phyloP scores from a whole-genome alignment of 2,329 filamentous ascomycete species.

The Aspergillus eucalypticola region DNA sequence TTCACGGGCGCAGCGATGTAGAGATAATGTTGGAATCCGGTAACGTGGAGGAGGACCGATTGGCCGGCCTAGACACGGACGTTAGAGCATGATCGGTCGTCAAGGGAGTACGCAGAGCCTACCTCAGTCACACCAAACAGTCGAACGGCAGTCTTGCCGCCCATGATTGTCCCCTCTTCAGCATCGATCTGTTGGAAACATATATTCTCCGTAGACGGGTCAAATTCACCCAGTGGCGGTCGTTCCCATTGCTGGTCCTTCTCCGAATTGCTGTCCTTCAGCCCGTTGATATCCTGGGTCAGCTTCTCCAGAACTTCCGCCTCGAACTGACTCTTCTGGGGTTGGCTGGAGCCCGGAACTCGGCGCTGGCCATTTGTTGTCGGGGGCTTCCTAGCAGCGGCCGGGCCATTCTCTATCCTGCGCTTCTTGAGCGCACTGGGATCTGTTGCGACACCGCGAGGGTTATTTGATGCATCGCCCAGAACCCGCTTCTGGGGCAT shows the following conservation, averaged over 20 bases:
- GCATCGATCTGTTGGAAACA: constrained; percentile 94
- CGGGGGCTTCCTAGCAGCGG: constrained; percentile 58
- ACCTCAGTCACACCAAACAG: constrained; percentile 90
- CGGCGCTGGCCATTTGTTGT: constrained; percentile 64
- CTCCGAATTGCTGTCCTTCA: constrained; percentile 85
- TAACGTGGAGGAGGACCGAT: constrained; percentile 92
- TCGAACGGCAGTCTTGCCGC: constrained; percentile 77
- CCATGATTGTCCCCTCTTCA: constrained; percentile 81
- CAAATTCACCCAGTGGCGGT: constrained; percentile 61
- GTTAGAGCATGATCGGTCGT: constrained; percentile 13
- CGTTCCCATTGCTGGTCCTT: constrained; percentile 91
- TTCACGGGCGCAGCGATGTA: constrained; percentile 85
- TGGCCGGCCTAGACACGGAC: constrained; percentile 61
- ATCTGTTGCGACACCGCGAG: constrained; percentile 58
- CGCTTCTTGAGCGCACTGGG: constrained; percentile 70
- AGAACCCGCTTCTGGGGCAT: constrained; percentile 71
- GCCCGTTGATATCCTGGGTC: constrained; percentile 83
- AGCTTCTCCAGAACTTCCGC: constrained; percentile 93
- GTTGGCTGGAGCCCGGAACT: constrained; percentile 59
- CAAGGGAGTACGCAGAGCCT: constrained; percentile 30
- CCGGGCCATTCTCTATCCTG: constrained; percentile 64
- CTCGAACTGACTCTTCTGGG: constrained; percentile 89
- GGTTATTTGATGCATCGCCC: constrained; percentile 65
- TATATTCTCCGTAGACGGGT: constrained; percentile 67
- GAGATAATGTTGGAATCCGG: constrained; percentile 92